Evolutionary conservation across 768 basidiomycete species (phyloP).

Genomic region (Russula virescens): DNA sequence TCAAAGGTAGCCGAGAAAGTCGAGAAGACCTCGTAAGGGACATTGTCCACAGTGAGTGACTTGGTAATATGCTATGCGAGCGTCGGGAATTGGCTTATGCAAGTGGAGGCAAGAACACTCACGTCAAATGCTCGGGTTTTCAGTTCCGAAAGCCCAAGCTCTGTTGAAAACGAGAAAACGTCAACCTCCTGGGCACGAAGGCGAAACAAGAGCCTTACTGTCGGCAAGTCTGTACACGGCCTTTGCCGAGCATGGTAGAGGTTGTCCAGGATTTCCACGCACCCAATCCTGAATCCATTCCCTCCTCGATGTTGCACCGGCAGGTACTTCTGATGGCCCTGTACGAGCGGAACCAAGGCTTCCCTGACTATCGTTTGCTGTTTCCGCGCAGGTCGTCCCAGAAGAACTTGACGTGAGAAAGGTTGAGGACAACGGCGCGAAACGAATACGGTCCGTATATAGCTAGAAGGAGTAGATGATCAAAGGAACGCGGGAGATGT

Average conservation of each 20-base stretch:
- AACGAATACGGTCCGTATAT: conserved; percentile 80
- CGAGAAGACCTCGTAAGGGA: conserved; percentile 82
- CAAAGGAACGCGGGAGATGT: background rate
- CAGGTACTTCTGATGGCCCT: conserved; percentile 23
- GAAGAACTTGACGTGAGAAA: conserved; percentile 35
- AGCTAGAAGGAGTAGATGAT: conserved; percentile 40
- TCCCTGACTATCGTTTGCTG: conserved; percentile 35
- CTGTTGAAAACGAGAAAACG: conserved; percentile 32
- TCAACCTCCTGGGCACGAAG: background rate
- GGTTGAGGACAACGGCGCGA: conserved; percentile 77
- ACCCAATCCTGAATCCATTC: conserved; percentile 77
- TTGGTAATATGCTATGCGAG: conserved; percentile 61
- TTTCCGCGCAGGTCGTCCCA: conserved; percentile 19
- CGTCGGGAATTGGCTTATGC: conserved; percentile 2
- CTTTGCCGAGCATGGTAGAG: conserved; percentile 77
- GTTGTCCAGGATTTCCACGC: conserved; percentile 50
- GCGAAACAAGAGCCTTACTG: conserved; percentile 41
- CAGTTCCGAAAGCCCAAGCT: conserved; percentile 64
- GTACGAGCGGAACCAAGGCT: conserved; percentile 25
- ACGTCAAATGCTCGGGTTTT: conserved; percentile 65
- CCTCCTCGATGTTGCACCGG: conserved; percentile 35
- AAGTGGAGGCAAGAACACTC: background rate
- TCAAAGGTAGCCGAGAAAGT: conserved; percentile 79
- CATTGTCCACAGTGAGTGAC: conserved; percentile 70
- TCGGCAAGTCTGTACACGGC: conserved; percentile 81